Percentiles rank a stretch among this genome's conserved stretches.
Conservation (phyloP, 1,139 yeast genomes). For the Taphrina flavorubra region DNA sequence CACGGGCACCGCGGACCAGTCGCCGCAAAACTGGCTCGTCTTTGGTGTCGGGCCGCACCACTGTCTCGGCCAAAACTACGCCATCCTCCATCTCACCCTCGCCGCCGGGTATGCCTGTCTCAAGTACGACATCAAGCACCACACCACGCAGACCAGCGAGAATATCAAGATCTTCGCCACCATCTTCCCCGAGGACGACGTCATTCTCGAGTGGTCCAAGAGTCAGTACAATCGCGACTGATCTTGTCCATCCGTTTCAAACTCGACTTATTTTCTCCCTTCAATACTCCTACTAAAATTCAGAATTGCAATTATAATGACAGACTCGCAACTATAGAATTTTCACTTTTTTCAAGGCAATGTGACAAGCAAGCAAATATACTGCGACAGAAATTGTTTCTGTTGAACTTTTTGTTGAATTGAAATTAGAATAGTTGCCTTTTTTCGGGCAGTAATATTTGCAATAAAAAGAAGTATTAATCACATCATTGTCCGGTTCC, state of each 20-base stretch:
- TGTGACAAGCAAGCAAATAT: too few relatives aligned
- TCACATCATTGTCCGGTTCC: too few relatives aligned
- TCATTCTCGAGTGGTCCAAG: conserved; percentile 29
- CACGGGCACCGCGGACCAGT: conserved; percentile 61
- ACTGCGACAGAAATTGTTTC: too few relatives aligned
- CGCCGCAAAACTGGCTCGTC: conserved; percentile 87
- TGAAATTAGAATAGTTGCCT: too few relatives aligned
- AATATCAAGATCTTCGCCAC: conserved; percentile 96
- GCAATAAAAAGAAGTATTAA: too few relatives aligned
- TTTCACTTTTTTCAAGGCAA: too few relatives aligned
- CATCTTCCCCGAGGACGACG: conserved; percentile 85
- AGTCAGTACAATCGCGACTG: conserved; percentile 25
- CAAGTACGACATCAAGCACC: conserved; percentile 79
- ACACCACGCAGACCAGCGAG: conserved; percentile 81
- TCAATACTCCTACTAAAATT: too few relatives aligned
- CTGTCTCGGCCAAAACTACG: conserved; percentile 93
- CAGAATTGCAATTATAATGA: background rate
- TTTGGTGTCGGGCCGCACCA: conserved; percentile 97
- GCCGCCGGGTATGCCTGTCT: conserved; percentile 87
- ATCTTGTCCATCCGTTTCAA: too few relatives aligned
- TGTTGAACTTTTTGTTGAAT: too few relatives aligned
- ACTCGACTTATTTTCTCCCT: too few relatives aligned
- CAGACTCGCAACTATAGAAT: background rate
- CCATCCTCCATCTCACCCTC: conserved; percentile 84
- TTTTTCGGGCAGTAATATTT: too few relatives aligned